Conservation (phyloP, 768 basidiomycete species). For the Phaeotremella fagi region DNA sequence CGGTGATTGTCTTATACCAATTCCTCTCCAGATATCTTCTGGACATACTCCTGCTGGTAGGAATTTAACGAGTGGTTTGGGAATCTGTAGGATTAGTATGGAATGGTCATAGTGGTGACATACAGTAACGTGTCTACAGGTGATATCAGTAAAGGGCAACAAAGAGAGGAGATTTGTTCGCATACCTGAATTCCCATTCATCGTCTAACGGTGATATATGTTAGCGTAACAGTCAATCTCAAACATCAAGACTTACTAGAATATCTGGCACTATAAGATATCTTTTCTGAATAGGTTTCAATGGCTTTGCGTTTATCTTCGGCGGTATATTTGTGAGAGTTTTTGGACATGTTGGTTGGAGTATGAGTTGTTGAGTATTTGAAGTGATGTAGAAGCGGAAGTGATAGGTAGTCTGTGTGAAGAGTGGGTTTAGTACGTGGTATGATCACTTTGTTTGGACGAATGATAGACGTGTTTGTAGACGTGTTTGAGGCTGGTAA, state of each 20-base stretch:
- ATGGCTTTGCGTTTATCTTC: constrained; percentile 40
- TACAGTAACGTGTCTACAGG: background rate
- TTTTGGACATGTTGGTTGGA: constrained; percentile 25
- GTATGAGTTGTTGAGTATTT: background rate
- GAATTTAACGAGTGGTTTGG: constrained; percentile 29
- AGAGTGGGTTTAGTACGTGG: no score
- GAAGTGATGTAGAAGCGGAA: background rate
- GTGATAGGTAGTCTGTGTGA: background rate
- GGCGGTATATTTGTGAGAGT: constrained; percentile 29
- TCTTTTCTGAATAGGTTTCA: constrained; percentile 37
- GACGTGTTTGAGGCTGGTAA: no score
- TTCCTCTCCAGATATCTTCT: constrained; percentile 36
- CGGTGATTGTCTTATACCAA: constrained; percentile 41
- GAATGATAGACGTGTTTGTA: no score
- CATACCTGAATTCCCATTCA: constrained; percentile 40
- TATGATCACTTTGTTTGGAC: no score
- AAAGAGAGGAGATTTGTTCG: no score
- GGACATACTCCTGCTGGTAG: constrained; percentile 35
- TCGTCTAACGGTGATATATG: constrained; percentile 19
- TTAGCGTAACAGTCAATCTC: background rate
- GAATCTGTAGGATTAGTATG: constrained; percentile 19
- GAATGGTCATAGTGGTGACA: background rate
- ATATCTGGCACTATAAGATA: constrained; percentile 37
- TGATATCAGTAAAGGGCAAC: background rate
- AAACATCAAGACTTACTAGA: constrained; percentile 22